A percentile compares a stretch with the other conserved stretches of the same genome.
Conservation (phyloP, 768 basidiomycete species). For the Gyrodon lividus region DNA sequence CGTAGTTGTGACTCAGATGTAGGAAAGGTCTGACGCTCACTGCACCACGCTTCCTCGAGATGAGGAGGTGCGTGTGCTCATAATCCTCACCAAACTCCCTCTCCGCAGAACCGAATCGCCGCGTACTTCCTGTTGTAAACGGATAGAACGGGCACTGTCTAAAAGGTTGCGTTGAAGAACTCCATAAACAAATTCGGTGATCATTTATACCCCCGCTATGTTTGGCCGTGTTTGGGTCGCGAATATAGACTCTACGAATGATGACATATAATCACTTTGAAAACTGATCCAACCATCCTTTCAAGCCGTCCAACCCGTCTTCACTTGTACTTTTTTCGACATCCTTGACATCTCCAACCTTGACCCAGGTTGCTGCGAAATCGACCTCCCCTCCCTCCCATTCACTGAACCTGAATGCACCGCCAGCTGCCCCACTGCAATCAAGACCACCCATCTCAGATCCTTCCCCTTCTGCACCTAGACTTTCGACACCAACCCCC, state of each 20-base stretch:
- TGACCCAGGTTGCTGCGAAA: constrained; percentile 61
- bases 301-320: constrained; percentile 43
- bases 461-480: constrained; percentile 67
- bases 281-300: constrained; percentile 48
- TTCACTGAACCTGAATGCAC: constrained; percentile 67
- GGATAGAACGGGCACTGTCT: constrained; percentile 71
- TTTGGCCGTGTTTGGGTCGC: constrained; percentile 31
- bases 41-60: constrained; percentile 39
- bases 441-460: constrained; percentile 75
- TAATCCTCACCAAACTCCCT: constrained; percentile 53
- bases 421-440: constrained; percentile 52
- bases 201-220: constrained; percentile 17
- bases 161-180: constrained; percentile 50
- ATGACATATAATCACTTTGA: constrained; percentile 34
- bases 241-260: too few relatives aligned
- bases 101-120: constrained; percentile 75
- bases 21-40: constrained; percentile 69
- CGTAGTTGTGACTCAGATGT: constrained; percentile 35
- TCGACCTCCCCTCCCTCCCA: constrained; percentile 85
- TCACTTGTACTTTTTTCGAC: constrained; percentile 37
- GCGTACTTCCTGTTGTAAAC: constrained; percentile 43
- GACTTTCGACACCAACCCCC: constrained; percentile 68
- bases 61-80: constrained; percentile 52
- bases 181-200: not conserved
- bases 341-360: constrained; percentile 30